Percentiles rank a stretch among this genome's conserved stretches.
Conservation (phyloP, 208 protist species). For the Trypanosoma theileri region DNA sequence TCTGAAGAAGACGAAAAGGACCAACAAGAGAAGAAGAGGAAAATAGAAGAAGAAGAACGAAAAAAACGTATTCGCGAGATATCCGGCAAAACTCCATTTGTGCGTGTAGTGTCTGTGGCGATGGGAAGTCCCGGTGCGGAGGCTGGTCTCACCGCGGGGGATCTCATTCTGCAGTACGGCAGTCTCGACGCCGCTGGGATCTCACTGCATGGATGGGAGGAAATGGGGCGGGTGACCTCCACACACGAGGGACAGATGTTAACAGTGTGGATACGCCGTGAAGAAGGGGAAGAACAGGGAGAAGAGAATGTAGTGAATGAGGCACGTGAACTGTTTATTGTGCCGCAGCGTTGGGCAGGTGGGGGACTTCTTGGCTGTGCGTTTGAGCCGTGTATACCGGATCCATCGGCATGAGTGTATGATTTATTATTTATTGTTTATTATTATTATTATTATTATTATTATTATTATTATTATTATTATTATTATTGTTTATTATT, state of each 20-base stretch:
- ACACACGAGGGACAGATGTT: conserved; percentile 48
- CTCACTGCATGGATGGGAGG: conserved; percentile 30
- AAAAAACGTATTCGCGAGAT: conserved; percentile 18
- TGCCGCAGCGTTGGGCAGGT: conserved; percentile 70
- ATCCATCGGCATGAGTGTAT: no score
- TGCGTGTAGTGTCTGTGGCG: conserved; percentile 46
- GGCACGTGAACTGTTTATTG: conserved; percentile 49
- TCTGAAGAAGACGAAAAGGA: not conserved
- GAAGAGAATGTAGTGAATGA: conserved; percentile 20
- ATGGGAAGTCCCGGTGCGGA: conserved; percentile 53
- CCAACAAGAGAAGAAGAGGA: conserved; percentile 17
- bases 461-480: conserved; percentile 4
- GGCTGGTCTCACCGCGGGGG: conserved; percentile 45
- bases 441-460: conserved; percentile 1
- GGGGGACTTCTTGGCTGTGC: conserved; percentile 73
- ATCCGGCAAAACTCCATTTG: conserved; percentile 36
- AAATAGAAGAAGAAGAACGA: conserved; percentile 33
- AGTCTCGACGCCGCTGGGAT: conserved; percentile 42
- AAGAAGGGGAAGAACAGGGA: not conserved
- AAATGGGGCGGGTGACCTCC: conserved; percentile 39
- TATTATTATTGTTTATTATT: not conserved
- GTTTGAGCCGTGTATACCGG: conserved; percentile 42
- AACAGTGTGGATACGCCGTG: conserved; percentile 62
- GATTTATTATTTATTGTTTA: no score
- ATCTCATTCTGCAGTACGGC: conserved; percentile 66